Percentiles rank a stretch among this genome's conserved stretches.
phyloP scores from a whole-genome alignment of 768 basidiomycete species.

The Psilocybe cyanescens region DNA sequence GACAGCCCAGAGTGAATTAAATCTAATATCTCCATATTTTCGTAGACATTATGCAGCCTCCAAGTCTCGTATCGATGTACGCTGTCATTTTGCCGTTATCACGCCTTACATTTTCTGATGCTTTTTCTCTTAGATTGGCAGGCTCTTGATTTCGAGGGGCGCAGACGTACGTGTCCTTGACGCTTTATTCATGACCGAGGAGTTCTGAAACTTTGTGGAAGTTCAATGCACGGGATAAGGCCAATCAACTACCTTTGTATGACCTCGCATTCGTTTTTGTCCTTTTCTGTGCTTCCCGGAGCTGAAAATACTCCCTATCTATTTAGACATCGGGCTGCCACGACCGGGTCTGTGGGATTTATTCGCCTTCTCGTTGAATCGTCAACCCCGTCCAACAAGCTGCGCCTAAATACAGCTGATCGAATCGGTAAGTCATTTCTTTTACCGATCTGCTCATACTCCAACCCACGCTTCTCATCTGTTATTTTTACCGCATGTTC shows the following conservation, averaged over 20 bases:
- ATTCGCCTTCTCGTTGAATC: slow-evolving; percentile 85
- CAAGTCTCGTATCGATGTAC: slow-evolving; percentile 84
- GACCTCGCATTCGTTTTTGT: slow-evolving; percentile 30
- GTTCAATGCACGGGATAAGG: slow-evolving; percentile 95
- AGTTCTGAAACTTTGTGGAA: slow-evolving; percentile 45
- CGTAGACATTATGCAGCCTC: slow-evolving; percentile 91
- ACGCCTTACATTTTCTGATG: slow-evolving; percentile 30
- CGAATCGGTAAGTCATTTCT: slow-evolving; percentile 59
- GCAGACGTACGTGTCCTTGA: slow-evolving; percentile 77
- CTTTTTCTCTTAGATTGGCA: slow-evolving; percentile 71
- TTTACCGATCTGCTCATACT: slow-evolving; percentile 17
- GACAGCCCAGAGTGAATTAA: slow-evolving; percentile 14
- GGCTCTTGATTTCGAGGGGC: slow-evolving; percentile 80
- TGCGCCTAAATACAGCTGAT: slow-evolving; percentile 86
- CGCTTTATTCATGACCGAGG: slow-evolving; percentile 32
- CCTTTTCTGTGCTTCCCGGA: slow-evolving; percentile 24
- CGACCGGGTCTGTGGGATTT: slow-evolving; percentile 92
- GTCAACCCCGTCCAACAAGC: slow-evolving; percentile 74
- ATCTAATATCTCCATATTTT: slow-evolving; percentile 16
- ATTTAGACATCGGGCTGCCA: slow-evolving; percentile 90
- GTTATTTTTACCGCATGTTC: slow-evolving; percentile 17
- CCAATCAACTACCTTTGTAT: slow-evolving; percentile 89
- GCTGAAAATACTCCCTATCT: slow-evolving; percentile 18
- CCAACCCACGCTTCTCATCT: slow-evolving; percentile 12
- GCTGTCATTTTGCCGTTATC: slow-evolving; percentile 31